Evolutionary conservation across 1,284 basidiomycete genomes (phyloP), one percentile per base, ranked within the genome.

Genomic region (Vanrija sp.): DNA sequence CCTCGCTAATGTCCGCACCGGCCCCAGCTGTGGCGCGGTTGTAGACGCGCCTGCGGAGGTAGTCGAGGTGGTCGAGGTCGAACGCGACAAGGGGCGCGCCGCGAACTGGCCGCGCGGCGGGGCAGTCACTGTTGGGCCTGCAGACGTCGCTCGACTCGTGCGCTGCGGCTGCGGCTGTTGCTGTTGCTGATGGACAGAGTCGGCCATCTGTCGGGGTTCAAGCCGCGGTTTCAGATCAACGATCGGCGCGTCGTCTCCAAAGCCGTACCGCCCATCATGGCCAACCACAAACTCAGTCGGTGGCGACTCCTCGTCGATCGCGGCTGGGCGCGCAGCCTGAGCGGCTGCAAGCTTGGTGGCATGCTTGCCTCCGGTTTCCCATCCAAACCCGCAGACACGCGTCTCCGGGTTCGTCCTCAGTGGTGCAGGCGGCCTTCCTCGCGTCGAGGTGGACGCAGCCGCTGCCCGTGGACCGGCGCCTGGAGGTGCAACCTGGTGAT

Each of bases 401-500:
- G 60, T 61, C 21, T 69, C 45, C 7, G 72, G 72, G 47, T 68
- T 65, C 4, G 69, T 70, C 49, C 72, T 72, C n/a, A 74, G 38
- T 8, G 71, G 68, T 42, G 60, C 38, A 9, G 71, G 69, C 12
- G 9, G 60, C 63, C 28, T 58, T 63, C 16, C 39, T 38, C 18
- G 38, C 16, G 50, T 23, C 6, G 49, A 46, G 23, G 45, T n/a
- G 19, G 43, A 34, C 25, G 43, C 21, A 43, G 34, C 40, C 43
- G 39, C 29, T 10, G 46, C 34, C 6, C 51, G 49, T 5, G 51
- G 55, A 0, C 53, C 49, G 8, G 55, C 42, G 10, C 53, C 38
- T 1, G 71, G 71, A 15, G 46, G 51, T 2, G 64, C 56, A 15
- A 71, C 58, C 8, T 60, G 61, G 55, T 73, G 68, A 39, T 70